Base-by-base conservation (phyloP, 768 basidiomycete species). In the Galerina marginata region DNA sequence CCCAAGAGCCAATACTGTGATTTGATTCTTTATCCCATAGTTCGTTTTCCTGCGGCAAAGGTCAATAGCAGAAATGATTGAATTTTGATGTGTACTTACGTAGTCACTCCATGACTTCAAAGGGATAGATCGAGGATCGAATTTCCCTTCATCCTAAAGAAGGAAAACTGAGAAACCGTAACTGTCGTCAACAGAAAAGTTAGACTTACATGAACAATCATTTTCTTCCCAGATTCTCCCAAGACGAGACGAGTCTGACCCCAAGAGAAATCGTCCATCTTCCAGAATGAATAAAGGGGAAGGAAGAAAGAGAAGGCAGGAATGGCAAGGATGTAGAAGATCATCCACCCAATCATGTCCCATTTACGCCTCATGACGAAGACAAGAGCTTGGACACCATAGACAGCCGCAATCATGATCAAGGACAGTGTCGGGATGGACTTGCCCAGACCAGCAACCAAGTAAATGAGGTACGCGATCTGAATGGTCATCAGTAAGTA, bases 301-400 rank as follows among this genome's bases (percentile, higher is more conserved):
- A 98, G 85, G 79, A 93, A 83, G 83, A 97, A 92, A 6, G 94
- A 95, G 79, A 96, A 97, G 44, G 87, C 85, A 3, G 96, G 96
- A 64, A 98, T 92, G 57, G 96, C 95, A 39, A 95, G 73, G 71
- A 99, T 94, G 76, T 99, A 99, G 78, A 99, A 93, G 33, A 93
- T 68, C 91, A 94, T 93, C 94, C 95, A 96, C 4, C 94, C 95
- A 67, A 98, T 88, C 95, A 98, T 97, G 74, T 98, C 96, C 92
- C 96, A 99, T 73, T 97, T 95, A 64, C 94, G 87, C 50, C 95
- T 86, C 71, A 98, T 79, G 61, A 98, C 78, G 76, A 97, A 99
- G 56, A 97, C 92, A 47, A 95, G 74, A 0, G 93, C 93, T 76
- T 96, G 96, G 9, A 98, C 75, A 79, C 95, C 96, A 71, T 99